Percentiles rank a stretch among this genome's conserved stretches.
Evolutionary conservation across 305 asterid species (phyloP).

Genomic region (Nicotiana rustica): DNA sequence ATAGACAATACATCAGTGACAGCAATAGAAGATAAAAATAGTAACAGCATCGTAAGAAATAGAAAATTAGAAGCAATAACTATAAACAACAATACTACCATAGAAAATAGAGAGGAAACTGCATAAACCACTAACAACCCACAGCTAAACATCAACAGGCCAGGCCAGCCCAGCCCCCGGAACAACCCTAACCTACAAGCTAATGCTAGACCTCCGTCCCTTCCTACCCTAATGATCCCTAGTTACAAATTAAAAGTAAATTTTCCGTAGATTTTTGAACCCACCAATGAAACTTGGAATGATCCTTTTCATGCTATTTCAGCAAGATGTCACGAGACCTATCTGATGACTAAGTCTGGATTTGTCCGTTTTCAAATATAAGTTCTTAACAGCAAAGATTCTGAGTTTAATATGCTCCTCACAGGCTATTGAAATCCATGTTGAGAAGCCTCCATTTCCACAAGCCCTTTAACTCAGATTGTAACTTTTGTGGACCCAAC

Average conservation of each 20-base stretch:
- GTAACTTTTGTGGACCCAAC: neutral
- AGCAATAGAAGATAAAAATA: too few species aligned
- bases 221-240: too few species aligned
- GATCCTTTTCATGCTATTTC: neutral
- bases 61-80: too few species aligned
- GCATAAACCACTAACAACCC: too few species aligned
- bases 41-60: too few species aligned
- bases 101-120: too few species aligned
- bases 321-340: neutral
- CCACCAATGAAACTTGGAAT: neutral
- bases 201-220: too few species aligned
- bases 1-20: too few species aligned
- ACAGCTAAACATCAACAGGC: too few species aligned
- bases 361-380: neutral
- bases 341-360: neutral
- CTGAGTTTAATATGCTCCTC: neutral
- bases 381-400: neutral
- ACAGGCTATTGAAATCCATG: neutral
- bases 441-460: neutral
- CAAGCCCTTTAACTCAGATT: neutral
- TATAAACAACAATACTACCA: too few species aligned
- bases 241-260: neutral
- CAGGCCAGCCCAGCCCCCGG: too few species aligned
- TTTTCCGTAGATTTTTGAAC: neutral
- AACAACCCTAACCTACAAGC: too few species aligned